Percentiles rank a stretch among this genome's conserved stretches.
These are phyloP conservation scores for Rehmannia glutinosa DNA, from an alignment of 257 asterid genomes.

Conservation along the genomic window DNA sequence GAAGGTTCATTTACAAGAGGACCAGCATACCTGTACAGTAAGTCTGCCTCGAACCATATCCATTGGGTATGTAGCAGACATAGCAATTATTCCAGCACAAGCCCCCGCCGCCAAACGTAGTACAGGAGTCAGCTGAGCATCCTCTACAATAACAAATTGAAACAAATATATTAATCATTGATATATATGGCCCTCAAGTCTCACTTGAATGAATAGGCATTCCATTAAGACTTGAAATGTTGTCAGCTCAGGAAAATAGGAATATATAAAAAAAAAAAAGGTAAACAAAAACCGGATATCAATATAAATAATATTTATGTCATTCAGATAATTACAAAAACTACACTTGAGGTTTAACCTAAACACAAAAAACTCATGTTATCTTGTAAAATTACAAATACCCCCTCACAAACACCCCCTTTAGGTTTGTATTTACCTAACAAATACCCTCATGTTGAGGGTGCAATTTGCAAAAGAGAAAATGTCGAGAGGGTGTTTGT, in stretches of 20 bases:
- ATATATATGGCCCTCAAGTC: not conserved
- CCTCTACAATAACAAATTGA: conserved; percentile 46
- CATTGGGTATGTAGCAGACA: conserved; percentile 98
- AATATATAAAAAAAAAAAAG: not conserved
- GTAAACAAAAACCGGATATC: not conserved
- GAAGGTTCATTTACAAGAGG: not conserved
- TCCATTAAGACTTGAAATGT: not conserved
- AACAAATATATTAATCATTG: not conserved
- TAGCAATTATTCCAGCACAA: conserved; percentile 97
- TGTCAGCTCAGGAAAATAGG: not conserved
- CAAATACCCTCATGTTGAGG: no score
- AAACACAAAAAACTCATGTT: no score
- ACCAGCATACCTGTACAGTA: conserved; percentile 75
- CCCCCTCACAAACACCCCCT: no score
- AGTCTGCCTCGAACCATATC: conserved; percentile 96
- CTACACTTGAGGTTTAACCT: no score
- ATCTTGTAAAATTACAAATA: no score
- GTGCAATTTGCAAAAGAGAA: no score
- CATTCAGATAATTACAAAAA: no score
- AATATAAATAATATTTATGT: no score
- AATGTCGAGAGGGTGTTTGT: no score
- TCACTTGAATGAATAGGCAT: conserved; percentile 3
- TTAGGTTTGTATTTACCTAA: no score
- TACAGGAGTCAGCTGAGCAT: conserved; percentile 87
- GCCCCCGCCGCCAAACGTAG: conserved; percentile 97